Percentiles rank a stretch among this genome's conserved stretches.
These are phyloP conservation scores for Rickenella mellea DNA, from an alignment of 768 basidiomycete species.

Conservation along the genomic window DNA sequence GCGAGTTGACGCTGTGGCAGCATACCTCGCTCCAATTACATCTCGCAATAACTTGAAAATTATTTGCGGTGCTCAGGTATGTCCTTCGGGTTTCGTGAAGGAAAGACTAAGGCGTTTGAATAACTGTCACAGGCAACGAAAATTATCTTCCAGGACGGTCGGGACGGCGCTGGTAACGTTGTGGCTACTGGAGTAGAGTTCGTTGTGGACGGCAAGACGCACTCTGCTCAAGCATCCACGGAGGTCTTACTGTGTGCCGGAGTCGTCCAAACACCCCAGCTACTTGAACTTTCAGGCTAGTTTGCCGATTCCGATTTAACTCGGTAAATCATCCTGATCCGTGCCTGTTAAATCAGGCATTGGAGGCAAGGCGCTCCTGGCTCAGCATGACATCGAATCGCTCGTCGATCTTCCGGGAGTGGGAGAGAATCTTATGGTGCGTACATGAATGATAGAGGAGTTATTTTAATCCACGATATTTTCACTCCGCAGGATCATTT, in stretches of 20 bases:
- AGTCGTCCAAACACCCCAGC: conserved; percentile 26
- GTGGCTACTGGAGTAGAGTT: conserved; percentile 2
- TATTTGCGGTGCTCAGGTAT: too few relatives aligned
- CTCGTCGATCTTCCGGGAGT: conserved; percentile 31
- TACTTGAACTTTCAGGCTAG: conserved; percentile 23
- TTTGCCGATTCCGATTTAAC: background rate
- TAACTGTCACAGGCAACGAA: conserved; percentile 1
- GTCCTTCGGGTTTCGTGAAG: too few relatives aligned
- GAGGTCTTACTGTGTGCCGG: background rate
- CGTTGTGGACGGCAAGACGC: background rate
- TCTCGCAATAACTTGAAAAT: too few relatives aligned
- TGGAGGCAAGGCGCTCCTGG: conserved; percentile 22
- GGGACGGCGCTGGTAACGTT: background rate
- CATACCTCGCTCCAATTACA: too few relatives aligned
- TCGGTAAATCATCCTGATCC: too few relatives aligned
- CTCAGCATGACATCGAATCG: conserved; percentile 17
- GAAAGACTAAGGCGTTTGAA: too few relatives aligned
- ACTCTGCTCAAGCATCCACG: background rate
- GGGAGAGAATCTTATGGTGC: conserved; percentile 30
- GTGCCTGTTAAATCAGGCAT: too few relatives aligned
- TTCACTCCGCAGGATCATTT: conserved; percentile 16
- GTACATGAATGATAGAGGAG: conserved; percentile 2
- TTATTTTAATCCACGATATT: conserved; percentile 1
- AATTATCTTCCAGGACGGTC: background rate
- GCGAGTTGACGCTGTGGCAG: too few relatives aligned